Evolutionary conservation across 2,329 filamentous ascomycete genomes (phyloP), one percentile per base, ranked within the genome.

Genomic region (Pleomassaria siparia): DNA sequence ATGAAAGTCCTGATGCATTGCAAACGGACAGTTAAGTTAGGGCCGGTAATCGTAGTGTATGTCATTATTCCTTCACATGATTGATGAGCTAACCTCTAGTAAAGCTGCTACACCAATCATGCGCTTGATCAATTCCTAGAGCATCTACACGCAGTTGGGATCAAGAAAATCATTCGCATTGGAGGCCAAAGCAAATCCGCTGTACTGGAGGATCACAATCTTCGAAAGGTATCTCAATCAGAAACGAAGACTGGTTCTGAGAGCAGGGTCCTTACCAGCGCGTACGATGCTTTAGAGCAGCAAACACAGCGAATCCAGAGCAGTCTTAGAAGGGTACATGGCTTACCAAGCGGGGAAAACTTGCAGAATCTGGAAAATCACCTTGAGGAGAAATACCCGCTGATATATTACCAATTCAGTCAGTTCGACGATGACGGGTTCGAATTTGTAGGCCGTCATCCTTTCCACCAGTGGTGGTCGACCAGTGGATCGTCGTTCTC

Each of bases 121-220:
- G 78, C 79, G 0, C 64, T 81, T 0, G 80, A 82, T 35, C 78
- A 82, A 54, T 73, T 88, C 0, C 72, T 89, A 0, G 80, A 86
- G 53, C 79, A 86, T 49, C 63, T 88, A 0, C 45, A 83, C 0
- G 70, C 80, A 6, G 72, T 69, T 2, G 73, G 72, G 0, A 63
- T 80, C 3, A 54, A 65, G 0, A 71, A 80, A 5, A 74, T 88
- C 21, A 76, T 88, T 21, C 81, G 85, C 0, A 80, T 89, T 4
- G 85, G 86, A 0, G 76, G 75, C 0, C 75, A 76, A 13, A 83
- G 77, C 1, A 81, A 83, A 48, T 83, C 81, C 0, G 75, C 80
- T 24, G 55, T 67, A 1, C 65, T 88, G 0, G 58, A 77, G 8
- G 58, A 60, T 0, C 60, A 78, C n/a, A 85, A 81, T 45, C 72